Evolutionary conservation across 331 rosid species (phyloP).

Genomic region (Phaseolus coccineus): DNA sequence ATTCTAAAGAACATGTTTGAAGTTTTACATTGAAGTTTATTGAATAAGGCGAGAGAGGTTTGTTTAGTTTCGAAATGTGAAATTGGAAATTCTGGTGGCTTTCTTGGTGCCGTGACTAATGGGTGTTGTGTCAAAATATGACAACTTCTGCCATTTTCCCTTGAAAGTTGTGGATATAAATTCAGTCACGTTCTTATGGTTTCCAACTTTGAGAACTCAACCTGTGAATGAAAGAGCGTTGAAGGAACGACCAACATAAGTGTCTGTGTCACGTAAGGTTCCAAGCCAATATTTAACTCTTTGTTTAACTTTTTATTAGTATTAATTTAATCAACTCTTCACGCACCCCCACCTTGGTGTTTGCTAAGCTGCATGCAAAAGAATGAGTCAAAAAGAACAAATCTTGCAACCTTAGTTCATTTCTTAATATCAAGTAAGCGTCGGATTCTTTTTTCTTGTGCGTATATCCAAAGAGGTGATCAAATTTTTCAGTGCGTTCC

Average conservation of each 20-base stretch:
- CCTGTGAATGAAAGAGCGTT: neutral
- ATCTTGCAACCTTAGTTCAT: slow-evolving; percentile 19
- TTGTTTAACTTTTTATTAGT: no score
- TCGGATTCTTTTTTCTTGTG: slow-evolving; percentile 16
- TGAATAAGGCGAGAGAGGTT: neutral
- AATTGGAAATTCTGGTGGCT: neutral
- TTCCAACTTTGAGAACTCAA: neutral
- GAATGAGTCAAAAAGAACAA: slow-evolving; percentile 27
- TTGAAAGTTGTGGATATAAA: neutral
- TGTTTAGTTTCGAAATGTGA: neutral
- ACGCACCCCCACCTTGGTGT: slow-evolving; percentile 14
- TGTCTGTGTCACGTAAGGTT: neutral
- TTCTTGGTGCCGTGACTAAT: slow-evolving; percentile 9
- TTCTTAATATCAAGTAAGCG: neutral
- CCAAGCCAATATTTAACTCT: neutral
- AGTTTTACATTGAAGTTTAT: neutral
- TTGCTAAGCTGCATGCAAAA: slow-evolving; percentile 12
- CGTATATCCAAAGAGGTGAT: neutral
- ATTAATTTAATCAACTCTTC: neutral
- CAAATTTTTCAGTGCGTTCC: neutral
- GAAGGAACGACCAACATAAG: slow-evolving; percentile 11
- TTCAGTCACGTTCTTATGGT: neutral
- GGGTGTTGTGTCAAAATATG: neutral
- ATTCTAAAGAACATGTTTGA: no score
- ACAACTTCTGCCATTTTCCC: neutral